phyloP scores from a whole-genome alignment of 108 stramenopile species.

The Skeletonema tropicum region DNA sequence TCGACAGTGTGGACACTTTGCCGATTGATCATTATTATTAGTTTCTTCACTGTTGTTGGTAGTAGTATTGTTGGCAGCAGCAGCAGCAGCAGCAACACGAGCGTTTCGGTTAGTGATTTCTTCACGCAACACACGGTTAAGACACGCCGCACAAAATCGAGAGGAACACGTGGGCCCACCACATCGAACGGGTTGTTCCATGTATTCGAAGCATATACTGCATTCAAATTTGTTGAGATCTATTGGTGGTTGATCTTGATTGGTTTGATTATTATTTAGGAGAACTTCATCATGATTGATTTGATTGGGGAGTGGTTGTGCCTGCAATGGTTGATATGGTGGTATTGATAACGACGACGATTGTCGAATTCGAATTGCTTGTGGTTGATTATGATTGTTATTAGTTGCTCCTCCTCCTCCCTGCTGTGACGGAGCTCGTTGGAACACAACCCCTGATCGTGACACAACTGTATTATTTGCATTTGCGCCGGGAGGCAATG shows the following conservation, averaged over 20 bases:
- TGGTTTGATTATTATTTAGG: not conserved
- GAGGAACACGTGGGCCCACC: not conserved
- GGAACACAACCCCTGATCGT: not conserved
- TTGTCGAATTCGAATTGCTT: not conserved
- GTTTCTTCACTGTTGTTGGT: not conserved
- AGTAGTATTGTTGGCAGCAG: not conserved
- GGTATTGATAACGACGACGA: not conserved
- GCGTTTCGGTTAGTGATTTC: not conserved
- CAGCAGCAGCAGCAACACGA: too few species aligned
- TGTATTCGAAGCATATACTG: constrained; percentile 6
- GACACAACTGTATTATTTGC: not conserved
- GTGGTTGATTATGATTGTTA: not conserved
- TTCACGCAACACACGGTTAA: not conserved
- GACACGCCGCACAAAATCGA: constrained; percentile 1
- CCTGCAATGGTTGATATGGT: not conserved
- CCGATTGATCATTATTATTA: not conserved
- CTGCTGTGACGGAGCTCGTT: not conserved
- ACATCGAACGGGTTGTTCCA: constrained; percentile 2
- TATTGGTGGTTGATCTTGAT: not conserved
- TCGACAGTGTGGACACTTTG: constrained; percentile 8
- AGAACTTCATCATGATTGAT: not conserved
- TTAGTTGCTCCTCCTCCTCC: not conserved
- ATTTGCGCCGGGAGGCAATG: not conserved
- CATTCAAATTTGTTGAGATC: constrained; percentile 9
- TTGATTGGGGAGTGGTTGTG: constrained; percentile 10